These are phyloP conservation scores for Chrysopogon serrulatus DNA, from an alignment of 176 grass and related monocot species.

Conservation along the genomic window DNA sequence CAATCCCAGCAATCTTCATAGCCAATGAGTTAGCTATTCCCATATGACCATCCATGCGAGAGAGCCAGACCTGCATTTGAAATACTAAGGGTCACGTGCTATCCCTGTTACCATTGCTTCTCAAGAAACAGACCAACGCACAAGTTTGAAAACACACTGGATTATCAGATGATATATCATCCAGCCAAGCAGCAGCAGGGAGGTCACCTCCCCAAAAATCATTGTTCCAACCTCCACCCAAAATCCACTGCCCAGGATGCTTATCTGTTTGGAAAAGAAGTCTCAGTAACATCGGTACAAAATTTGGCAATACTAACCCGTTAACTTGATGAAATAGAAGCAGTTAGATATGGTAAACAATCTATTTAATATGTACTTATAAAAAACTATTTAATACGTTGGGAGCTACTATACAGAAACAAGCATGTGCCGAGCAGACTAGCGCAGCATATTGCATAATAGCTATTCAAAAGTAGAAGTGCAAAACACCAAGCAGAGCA, in stretches of 20 bases:
- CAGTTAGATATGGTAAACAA: neutral
- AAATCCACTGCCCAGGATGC: slow-evolving; percentile 57
- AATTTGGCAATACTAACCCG: neutral
- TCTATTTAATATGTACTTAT: neutral
- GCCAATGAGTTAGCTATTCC: slow-evolving; percentile 85
- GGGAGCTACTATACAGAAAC: neutral
- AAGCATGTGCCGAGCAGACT: neutral
- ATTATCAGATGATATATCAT: slow-evolving; percentile 74
- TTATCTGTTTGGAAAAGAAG: slow-evolving; percentile 45
- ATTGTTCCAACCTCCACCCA: slow-evolving; percentile 89
- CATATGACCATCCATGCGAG: slow-evolving; percentile 87
- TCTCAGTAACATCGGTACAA: neutral
- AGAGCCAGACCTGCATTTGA: slow-evolving; percentile 70
- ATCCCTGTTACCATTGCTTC: neutral
- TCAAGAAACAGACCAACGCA: neutral
- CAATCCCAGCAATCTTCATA: slow-evolving; percentile 69
- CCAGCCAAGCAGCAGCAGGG: slow-evolving; percentile 78
- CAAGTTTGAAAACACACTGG: slow-evolving; percentile 50
- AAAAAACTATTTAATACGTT: no score
- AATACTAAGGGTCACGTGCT: neutral
- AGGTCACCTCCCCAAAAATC: slow-evolving; percentile 65
- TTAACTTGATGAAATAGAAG: neutral
- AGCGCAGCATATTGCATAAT: neutral
- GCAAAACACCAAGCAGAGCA: neutral
- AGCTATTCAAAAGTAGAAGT: neutral